Evolutionary conservation across 176 grass and related monocot species (phyloP), one percentile per base, ranked within the genome.

Genomic region (Hsuehochloa calcarea): DNA sequence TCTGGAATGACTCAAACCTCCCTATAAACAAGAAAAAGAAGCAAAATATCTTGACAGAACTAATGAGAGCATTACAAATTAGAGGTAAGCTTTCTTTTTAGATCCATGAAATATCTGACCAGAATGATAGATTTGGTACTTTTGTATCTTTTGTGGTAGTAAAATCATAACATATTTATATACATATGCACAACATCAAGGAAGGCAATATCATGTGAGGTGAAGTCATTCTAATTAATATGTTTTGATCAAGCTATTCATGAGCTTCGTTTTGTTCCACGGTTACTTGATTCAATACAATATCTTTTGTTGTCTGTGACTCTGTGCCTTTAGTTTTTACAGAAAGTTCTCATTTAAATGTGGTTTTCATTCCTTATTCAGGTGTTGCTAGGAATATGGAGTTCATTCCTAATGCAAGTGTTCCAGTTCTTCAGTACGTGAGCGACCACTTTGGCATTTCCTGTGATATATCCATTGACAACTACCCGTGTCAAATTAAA

Each of bases 401-500:
- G 51, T 93, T 95, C 85, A 93, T 98, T 87, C 91, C 91, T 51
- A 49, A 87, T 38, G 93, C 95, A 74, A 95, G 95, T 87, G 95
- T 98, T 68, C 95, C 95, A 54, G 82, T 98, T 77, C 89, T 98
- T 88, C 71, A 82, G 77, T 98, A 87, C 61, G 73, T 90, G 49
- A 93, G 93, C 84, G 90, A 68, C 16, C 37, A 38, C 44, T 87
- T 89, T 71, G 85, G 87, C 51, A 93, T 98, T 78, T 93, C 93
- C 51, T 98, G 93, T 72, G 95, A 98, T 87, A 68, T 98, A 76
- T 98, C 93, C 29, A 70, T 95, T 61, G 55, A 95, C 70, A 98
- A 98, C 70, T 78, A 87, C 86, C 43, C 79, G 81, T 93, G 95
- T 85, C 84, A 50, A 79, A 84, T 88, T 58, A 98, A 98, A 82